These are phyloP conservation scores for Apiospora hydei DNA, from an alignment of 2,329 filamentous ascomycete species.

Conservation along the genomic window DNA sequence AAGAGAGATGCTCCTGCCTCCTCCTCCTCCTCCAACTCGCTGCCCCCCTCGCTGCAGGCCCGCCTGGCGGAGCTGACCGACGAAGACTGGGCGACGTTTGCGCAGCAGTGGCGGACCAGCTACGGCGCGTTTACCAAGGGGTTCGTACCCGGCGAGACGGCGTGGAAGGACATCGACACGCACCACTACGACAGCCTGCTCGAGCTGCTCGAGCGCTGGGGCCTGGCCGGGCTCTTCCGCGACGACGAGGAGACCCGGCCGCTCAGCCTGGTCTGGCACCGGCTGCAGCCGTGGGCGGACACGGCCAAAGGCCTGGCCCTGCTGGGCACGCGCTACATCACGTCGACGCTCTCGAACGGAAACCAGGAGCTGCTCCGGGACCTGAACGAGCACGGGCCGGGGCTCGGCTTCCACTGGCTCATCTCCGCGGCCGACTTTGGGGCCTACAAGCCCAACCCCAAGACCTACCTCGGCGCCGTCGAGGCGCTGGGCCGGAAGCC, in stretches of 20 bases:
- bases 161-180: constrained; percentile 75
- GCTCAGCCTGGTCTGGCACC: constrained; percentile 76
- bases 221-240: constrained; percentile 65
- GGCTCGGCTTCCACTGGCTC: constrained; percentile 67
- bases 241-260: constrained; percentile 68
- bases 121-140: constrained; percentile 67
- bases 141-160: constrained; percentile 54
- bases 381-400: constrained; percentile 60
- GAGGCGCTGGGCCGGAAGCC: constrained; percentile 62
- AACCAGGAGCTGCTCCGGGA: constrained; percentile 73
- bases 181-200: constrained; percentile 72
- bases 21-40: constrained; percentile 50
- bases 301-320: constrained; percentile 60
- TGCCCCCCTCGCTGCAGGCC: constrained; percentile 54
- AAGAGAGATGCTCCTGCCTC: constrained; percentile 49
- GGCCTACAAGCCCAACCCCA: constrained; percentile 76
- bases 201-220: constrained; percentile 62
- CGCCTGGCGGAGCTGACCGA: constrained; percentile 59
- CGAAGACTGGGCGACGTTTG: constrained; percentile 69
- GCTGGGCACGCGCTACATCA: constrained; percentile 61
- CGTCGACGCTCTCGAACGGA: constrained; percentile 77
- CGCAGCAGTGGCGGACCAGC: constrained; percentile 72
- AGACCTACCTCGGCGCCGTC: constrained; percentile 74
- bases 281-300: constrained; percentile 74
- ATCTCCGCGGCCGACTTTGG: constrained; percentile 74